Evolutionary conservation across 768 basidiomycete species (phyloP), one percentile per base, ranked within the genome.

Genomic region (Suillus cothurnatus): DNA sequence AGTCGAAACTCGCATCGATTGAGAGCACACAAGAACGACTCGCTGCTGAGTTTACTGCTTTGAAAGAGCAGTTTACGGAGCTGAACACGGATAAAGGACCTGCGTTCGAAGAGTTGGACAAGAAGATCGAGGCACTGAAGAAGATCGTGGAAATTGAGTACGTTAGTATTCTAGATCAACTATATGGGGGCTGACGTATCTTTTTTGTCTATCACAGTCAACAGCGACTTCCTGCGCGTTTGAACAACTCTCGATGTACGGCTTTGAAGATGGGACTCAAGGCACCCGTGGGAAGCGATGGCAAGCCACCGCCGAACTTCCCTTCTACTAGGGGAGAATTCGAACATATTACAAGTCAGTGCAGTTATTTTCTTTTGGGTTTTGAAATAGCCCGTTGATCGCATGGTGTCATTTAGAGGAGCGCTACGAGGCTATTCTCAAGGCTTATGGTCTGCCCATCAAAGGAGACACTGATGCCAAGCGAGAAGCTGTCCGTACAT

Each of bases 311-410:
- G 31, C 50, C 67, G 11, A 76, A 78, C 60, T 80, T 80, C 71
- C 81, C 81, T 12, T 53, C 47, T 5, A 76, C 78, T 1, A 76
- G 79, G 60, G 81, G 81, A 62, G 81, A 82, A 66, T 82, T 81
- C 61, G 81, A 82, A 67, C 80, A 81, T 67, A 74, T 82, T n/a
- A 82, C 80, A 21, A 82, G 81, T 82, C 49, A 62, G 68, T 61
- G 3, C 17, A 26, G 4, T 31, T 41, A 47, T 0, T 14, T n/a
- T n/a, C 53, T n/a, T n/a, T n/a, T 34, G 32, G 2, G 9, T 31
- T 49, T 15, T 31, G 23, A 19, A 59, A 39, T 28, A 26, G 36
- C 19, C 9, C 17, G 19, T 19, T 41, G 58, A 59, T 58, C 2
- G 39, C 21, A 7, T 34, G 32, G 17, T 19, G 41, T 36, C 2